phyloP scores from a whole-genome alignment of 352 stramenopile species.

The Phytophthora pluvialis region DNA sequence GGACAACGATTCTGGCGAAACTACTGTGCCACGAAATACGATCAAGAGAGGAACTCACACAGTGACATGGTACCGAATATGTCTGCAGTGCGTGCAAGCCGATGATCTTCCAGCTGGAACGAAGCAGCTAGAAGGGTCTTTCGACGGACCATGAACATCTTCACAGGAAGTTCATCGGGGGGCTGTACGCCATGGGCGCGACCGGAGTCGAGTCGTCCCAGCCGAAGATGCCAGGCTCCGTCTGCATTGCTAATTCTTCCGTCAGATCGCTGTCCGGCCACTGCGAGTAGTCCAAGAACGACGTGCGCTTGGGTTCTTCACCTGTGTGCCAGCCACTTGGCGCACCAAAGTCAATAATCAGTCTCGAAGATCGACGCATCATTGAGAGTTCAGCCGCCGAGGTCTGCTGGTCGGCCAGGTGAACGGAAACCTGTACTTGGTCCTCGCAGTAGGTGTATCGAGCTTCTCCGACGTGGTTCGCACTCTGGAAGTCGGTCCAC shows the following conservation, averaged over 20 bases:
- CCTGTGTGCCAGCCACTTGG: conserved; percentile 49
- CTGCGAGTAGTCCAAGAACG: conserved; percentile 27
- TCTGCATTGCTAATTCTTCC: conserved; percentile 41
- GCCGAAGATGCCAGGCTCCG: conserved; percentile 32
- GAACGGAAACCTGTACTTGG: conserved; percentile 21
- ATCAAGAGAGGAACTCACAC: conserved; percentile 28
- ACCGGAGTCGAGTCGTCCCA: conserved; percentile 29
- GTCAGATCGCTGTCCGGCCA: conserved; percentile 56
- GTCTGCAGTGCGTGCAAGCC: conserved; percentile 9
- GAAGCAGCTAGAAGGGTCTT: conserved; percentile 14
- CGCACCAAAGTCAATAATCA: conserved; percentile 63
- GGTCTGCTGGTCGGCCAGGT: conserved; percentile 26
- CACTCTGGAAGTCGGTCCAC: conserved; percentile 18
- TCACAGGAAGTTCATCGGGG: conserved; percentile 31
- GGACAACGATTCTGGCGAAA: conserved; percentile 23
- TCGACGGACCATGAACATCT: conserved; percentile 5
- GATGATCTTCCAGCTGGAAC: conserved; percentile 8
- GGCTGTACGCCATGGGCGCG: conserved; percentile 20
- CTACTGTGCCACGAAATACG: conserved; percentile 22
- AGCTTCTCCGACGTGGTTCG: conserved; percentile 9
- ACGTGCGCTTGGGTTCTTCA: conserved; percentile 39
- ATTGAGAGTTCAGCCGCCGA: conserved; percentile 22
- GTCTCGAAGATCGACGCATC: conserved; percentile 23
- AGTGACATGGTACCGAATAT: conserved; percentile 23
- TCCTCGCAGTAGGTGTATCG: conserved; percentile 27